Evolutionary conservation across 345 rosid genomes (phyloP), one percentile per base, ranked within the genome.

Genomic region (Isatis tinctoria): DNA sequence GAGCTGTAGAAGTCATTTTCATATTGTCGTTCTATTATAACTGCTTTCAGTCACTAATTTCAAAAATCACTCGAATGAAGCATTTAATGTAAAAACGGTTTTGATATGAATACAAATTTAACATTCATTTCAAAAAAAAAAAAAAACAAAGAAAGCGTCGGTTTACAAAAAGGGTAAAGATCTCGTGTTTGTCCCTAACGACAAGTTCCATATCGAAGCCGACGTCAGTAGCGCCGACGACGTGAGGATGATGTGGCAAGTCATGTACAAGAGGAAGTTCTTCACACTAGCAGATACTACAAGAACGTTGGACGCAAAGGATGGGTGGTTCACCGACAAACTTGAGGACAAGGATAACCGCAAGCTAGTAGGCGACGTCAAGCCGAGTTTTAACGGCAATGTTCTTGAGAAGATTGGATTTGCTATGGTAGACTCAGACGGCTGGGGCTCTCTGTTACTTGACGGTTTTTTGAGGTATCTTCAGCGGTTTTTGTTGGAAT

Each of bases 151-250:
- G 4, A 10, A 47, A 26, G 51, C 35, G 4, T 13, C 40, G 2
- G 43, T 47, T 22, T 10, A 26, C 4, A 57, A 45, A 8, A 13
- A 36, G 1, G 78, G 78, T 10, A 66, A 66, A 44, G 67, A 74
- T 2, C 72, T 74, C 4, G 72, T 2, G 41, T 36, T 54, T 27
- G 43, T 33, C 7, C 51, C 52, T 17, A 45, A 57, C 8, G 67
- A 66, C 1, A 22, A 16, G 72, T 74, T 74, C 52, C 35, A 66
- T 1, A 58, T 74, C 16, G 78, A 74, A 66, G 60, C 14, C 10
- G 78, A 58, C 14, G 60, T 74, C 2, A 48, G 49, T 30, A 24
- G 26, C 24, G 32, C 33, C 0, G 35, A 74, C 5, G 67, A 66
- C 2, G 67, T 66, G 60, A 47, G 51, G 5, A 27, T 66, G 41